Evolutionary conservation across 2,329 filamentous ascomycete genomes (phyloP), one percentile per base, ranked within the genome.

Genomic region (Cladophialophora psammophila): DNA sequence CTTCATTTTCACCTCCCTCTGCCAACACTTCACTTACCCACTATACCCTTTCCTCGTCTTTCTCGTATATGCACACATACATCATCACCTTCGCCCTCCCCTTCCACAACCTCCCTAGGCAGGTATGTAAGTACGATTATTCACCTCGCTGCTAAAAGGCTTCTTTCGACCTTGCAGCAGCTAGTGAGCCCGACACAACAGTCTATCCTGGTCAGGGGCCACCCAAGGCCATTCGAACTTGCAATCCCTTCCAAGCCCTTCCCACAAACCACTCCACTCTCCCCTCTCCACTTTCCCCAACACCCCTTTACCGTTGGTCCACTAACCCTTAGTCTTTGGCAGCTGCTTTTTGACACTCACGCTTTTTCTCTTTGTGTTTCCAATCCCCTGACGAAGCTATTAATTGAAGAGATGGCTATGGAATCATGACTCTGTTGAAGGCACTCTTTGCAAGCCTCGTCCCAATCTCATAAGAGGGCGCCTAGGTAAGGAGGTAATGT

Each of bases 201-300:
- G 9, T 50, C 53, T 26, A 55, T 55, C 53, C 53, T 35, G 26
- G 53, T 55, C 53, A 55, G 53, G 53, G 53, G 53, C 13, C 53
- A 35, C n/a, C 31, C 12, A 7, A n/a, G 53, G 53, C 13, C 53
- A 35, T 34, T 36, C 12, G 13, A 34, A n/a, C n/a, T n/a, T n/a
- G n/a, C n/a, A 45, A 18, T 2, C 12, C 40, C 45, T 50, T 26
- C 10, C 18, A 50, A 50, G 18, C 9, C 45, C 45, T 50, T 18
- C 45, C 26, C 26, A 26, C 26, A 26, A 55, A 36, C 53, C 53
- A 34, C 53, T 35, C 53, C 31, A 36, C 53, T 36, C 31, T 2
- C 10, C 31, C 53, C 20, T 12, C 20, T 20, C 26, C 45, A 20
- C 18, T n/a, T 20, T 26, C 26, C 13, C 53, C 31, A 2, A n/a